Base-by-base conservation (phyloP, 2,329 filamentous ascomycete species). In the Beauveria sp. region DNA sequence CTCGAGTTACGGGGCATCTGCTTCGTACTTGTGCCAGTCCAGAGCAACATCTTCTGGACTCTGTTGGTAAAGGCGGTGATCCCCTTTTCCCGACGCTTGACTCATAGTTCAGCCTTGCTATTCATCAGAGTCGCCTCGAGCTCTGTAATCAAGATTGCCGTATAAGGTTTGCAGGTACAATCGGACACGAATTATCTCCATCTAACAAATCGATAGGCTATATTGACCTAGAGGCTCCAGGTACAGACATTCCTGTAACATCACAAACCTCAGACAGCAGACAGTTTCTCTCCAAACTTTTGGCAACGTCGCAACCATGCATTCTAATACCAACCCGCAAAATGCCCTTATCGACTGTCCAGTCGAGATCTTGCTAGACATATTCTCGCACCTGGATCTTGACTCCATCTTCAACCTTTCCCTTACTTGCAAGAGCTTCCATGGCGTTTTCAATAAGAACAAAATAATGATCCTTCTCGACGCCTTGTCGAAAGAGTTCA, bases 301-400 rank as follows among this genome's bases (percentile, higher is more conserved):
- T 22, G 24, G 14, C 24, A 10, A 10, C 8, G 14, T 4, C 24
- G 18, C 48, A 43, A 24, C n/a, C 3, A 58, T 57, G 53, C n/a
- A 8, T n/a, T 22, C 24, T 18, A 7, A 28, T 1, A 10, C n/a
- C n/a, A 34, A 34, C 12, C n/a, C 34, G 28, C 20, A 3, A 2
- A 63, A 64, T 26, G 64, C 62, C 45, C 66, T 77, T 22, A 64
- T 70, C 51, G 66, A 66, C 49, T 63, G 79, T 52, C 80, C 81
- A 0, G 70, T 75, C 3, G 82, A 84, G 66, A 74, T 81, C 20
- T 67, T 81, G 3, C 68, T 83, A 12, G 76, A 80, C 22, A 77
- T 83, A 26, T 80, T 80, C 65, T 75, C 76, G 34, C 65, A 76
- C 20, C 70, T 83, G 56, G 74, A 79, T 60, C 63, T 81, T 1